Percentiles rank a stretch among this genome's conserved stretches.
phyloP scores from a whole-genome alignment of 306 rosid species.

The Cucumis sativus region DNA sequence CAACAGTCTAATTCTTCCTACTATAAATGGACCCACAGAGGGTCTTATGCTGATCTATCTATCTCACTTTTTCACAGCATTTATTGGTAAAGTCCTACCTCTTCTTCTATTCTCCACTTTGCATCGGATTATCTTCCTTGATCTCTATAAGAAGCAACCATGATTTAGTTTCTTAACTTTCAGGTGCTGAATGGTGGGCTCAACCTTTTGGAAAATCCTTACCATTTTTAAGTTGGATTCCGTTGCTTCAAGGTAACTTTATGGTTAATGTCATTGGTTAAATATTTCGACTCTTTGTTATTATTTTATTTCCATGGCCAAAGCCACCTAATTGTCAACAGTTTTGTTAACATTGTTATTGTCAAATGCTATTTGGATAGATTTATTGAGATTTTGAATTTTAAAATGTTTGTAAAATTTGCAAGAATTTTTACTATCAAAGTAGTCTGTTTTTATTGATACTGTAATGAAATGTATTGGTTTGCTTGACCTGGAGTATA shows the following conservation, averaged over 20 bases:
- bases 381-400: background rate
- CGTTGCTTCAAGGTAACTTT: conserved; percentile 46
- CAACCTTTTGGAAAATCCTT: conserved; percentile 57
- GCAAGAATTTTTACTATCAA: background rate
- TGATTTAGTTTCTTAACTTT: conserved; percentile 3
- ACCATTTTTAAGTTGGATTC: conserved; percentile 70
- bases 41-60: conserved; percentile 79
- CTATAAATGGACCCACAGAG: conserved; percentile 90
- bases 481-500: background rate
- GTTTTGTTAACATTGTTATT: background rate
- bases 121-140: background rate
- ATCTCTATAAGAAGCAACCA: background rate
- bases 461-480: background rate
- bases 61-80: conserved; percentile 63
- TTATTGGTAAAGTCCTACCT: conserved; percentile 57
- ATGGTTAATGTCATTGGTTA: background rate
- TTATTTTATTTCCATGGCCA: background rate
- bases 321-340: background rate
- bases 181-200: conserved; percentile 96
- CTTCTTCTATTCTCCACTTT: background rate
- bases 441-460: background rate
- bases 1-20: conserved; percentile 78
- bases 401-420: background rate
- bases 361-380: background rate
- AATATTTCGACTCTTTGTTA: background rate